phyloP scores from a whole-genome alignment of 805 yeast genomes.

The Torulaspora gathmanii region DNA sequence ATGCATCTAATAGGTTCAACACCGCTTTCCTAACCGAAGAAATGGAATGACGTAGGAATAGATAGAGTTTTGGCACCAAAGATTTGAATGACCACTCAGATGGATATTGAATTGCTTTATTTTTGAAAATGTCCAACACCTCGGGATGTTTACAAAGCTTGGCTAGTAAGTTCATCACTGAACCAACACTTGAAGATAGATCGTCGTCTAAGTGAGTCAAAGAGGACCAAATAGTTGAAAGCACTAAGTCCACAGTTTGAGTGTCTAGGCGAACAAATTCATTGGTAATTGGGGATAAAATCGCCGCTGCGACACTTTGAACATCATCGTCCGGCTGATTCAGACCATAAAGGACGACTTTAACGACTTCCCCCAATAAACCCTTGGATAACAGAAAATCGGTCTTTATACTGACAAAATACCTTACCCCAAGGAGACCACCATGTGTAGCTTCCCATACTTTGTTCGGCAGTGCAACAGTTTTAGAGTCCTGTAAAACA shows the following conservation, averaged over 20 bases:
- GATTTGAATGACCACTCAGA: conserved; percentile 56
- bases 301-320: conserved; percentile 93
- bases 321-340: conserved; percentile 86
- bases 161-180: conserved; percentile 90
- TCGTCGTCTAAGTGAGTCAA: conserved; percentile 83
- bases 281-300: conserved; percentile 82
- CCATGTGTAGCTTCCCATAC: conserved; percentile 99
- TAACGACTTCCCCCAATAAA: conserved; percentile 64
- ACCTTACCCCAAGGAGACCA: conserved; percentile 88
- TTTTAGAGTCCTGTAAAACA: conserved; percentile 54
- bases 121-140: conserved; percentile 68
- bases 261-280: conserved; percentile 69
- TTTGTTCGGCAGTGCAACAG: conserved; percentile 39
- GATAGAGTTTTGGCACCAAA: conserved; percentile 86
- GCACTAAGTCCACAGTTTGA: conserved; percentile 41
- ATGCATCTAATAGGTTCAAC: conserved; percentile 70
- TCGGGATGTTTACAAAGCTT: conserved; percentile 76
- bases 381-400: conserved; percentile 60
- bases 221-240: conserved; percentile 85
- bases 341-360: conserved; percentile 83
- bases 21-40: conserved; percentile 88
- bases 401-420: conserved; percentile 84
- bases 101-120: conserved; percentile 48
- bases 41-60: conserved; percentile 90
- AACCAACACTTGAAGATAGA: conserved; percentile 88